Percentiles rank a stretch among this genome's conserved stretches.
These are phyloP conservation scores for Volvox carteri DNA, from an alignment of 163 green algal species.

Conservation along the genomic window DNA sequence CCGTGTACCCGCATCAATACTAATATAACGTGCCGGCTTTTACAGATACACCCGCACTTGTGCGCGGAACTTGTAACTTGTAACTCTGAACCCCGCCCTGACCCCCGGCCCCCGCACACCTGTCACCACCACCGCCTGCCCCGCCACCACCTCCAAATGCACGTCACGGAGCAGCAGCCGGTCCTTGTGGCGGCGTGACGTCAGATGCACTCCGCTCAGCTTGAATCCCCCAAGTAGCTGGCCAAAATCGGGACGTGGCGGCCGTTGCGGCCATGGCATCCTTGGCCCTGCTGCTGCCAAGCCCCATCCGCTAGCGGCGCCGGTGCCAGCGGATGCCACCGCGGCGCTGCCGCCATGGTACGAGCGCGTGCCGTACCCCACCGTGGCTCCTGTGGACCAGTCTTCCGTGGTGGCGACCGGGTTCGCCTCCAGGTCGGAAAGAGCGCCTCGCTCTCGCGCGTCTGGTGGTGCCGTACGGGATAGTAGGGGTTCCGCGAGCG, in stretches of 20 bases:
- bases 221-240: slow-evolving; percentile 28
- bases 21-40: too few relatives aligned
- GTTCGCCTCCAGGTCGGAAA: background rate
- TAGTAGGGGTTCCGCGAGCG: slow-evolving; percentile 4
- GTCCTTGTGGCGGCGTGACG: slow-evolving; percentile 6
- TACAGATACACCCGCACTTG: too few relatives aligned
- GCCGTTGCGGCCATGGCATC: too few relatives aligned
- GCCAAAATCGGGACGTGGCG: background rate
- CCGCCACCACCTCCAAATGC: slow-evolving; percentile 20
- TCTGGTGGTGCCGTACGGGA: background rate
- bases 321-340: background rate
- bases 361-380: background rate
- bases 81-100: too few relatives aligned
- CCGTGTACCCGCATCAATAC: too few relatives aligned
- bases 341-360: background rate
- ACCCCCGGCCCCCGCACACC: too few relatives aligned
- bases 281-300: too few relatives aligned
- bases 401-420: too few relatives aligned
- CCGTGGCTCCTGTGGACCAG: background rate
- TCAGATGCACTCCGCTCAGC: slow-evolving; percentile 38
- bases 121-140: too few relatives aligned
- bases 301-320: too few relatives aligned
- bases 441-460: background rate
- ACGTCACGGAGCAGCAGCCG: slow-evolving; percentile 34
- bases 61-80: too few relatives aligned